Conservation (phyloP, 805 yeast genomes). For the Hanseniaspora meyeri region DNA sequence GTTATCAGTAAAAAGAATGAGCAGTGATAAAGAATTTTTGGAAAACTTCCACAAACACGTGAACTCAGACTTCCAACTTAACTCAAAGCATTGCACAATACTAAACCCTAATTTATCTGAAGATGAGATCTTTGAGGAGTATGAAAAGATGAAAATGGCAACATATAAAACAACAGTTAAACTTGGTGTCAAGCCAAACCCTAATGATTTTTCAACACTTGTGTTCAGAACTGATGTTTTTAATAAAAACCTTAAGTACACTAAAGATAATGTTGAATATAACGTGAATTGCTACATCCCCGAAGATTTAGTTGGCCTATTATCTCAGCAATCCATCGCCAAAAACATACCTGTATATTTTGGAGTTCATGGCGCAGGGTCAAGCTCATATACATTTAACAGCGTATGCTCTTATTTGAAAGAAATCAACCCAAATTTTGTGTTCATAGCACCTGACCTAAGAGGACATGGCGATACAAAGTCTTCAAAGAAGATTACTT, state of each 20-base stretch:
- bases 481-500: conserved; percentile 24
- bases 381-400: conserved; percentile 70
- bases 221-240: background rate
- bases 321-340: background rate
- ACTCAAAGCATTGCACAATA: background rate
- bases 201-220: background rate
- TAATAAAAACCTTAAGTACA: background rate
- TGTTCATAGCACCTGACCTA: conserved; percentile 49
- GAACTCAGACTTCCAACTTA: background rate
- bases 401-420: conserved; percentile 32
- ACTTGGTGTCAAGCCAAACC: background rate
- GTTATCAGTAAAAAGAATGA: background rate
- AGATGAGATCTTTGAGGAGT: background rate
- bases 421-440: conserved; percentile 22
- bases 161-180: background rate
- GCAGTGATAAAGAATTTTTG: background rate
- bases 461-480: conserved; percentile 70
- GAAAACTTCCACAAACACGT: background rate
- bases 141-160: background rate
- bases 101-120: background rate
- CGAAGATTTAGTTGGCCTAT: background rate
- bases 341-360: conserved; percentile 39
- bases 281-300: conserved; percentile 44
- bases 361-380: conserved; percentile 93
- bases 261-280: conserved; percentile 22